phyloP scores from a whole-genome alignment of 495 filamentous ascomycete species.

The Lasiosphaeriaceae sp. region DNA sequence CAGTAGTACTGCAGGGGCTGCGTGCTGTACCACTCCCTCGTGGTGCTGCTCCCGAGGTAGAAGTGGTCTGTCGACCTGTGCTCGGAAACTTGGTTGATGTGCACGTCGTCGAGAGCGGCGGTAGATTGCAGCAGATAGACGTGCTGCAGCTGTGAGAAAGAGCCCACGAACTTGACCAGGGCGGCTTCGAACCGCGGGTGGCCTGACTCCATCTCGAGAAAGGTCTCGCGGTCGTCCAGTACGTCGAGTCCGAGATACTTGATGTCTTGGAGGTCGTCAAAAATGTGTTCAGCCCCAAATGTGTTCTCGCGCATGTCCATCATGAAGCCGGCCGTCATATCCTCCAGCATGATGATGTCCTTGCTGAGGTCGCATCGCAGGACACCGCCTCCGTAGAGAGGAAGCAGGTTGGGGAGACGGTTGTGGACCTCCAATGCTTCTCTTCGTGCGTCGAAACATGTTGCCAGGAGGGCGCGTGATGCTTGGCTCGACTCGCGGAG shows the following conservation, averaged over 20 bases:
- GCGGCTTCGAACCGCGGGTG: background rate
- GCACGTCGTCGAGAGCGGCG: background rate
- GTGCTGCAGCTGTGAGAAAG: background rate
- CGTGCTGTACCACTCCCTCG: constrained; percentile 7
- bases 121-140: background rate
- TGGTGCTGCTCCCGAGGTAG: background rate
- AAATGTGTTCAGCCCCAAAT: background rate
- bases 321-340: background rate
- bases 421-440: background rate
- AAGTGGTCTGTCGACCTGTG: background rate
- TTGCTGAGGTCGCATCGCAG: constrained; percentile 5
- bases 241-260: constrained; percentile 5
- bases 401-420: constrained; percentile 1
- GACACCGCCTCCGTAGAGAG: constrained; percentile 3
- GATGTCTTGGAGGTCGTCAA: background rate
- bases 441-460: constrained; percentile 3
- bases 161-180: background rate
- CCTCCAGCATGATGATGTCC: constrained; percentile 6
- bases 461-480: background rate
- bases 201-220: background rate
- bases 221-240: background rate
- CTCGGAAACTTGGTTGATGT: background rate
- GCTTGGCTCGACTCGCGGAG: constrained; percentile 3
- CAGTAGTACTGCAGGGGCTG: background rate
- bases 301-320: background rate